Percentiles rank a stretch among this genome's conserved stretches.
These are phyloP conservation scores for Elsinoe arachidis DNA, from an alignment of 2,329 filamentous ascomycete genomes.

Conservation along the genomic window DNA sequence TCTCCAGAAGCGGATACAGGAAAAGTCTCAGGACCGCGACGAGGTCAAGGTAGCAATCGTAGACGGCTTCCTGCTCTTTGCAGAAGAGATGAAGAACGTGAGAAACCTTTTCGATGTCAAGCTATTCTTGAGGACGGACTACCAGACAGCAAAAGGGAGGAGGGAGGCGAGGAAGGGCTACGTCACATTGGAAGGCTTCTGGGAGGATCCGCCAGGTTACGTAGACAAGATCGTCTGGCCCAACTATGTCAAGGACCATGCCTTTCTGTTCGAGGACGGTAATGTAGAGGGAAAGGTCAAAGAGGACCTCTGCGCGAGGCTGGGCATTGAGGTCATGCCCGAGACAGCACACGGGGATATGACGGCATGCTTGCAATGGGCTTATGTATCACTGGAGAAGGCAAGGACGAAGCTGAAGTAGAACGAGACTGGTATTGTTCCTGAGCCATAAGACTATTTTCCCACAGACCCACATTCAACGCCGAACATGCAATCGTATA, in stretches of 20 bases:
- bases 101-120: conserved; percentile 61
- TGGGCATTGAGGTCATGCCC: conserved; percentile 27
- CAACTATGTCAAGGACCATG: conserved; percentile 75
- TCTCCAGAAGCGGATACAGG: conserved; percentile 21
- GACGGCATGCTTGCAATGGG: conserved; percentile 32
- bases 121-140: conserved; percentile 66
- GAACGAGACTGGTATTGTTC: not conserved
- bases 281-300: conserved; percentile 54
- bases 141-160: conserved; percentile 53
- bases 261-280: conserved; percentile 65
- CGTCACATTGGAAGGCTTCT: conserved; percentile 77
- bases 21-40: conserved; percentile 9
- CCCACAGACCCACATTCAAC: not conserved
- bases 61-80: conserved; percentile 83
- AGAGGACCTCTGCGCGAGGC: conserved; percentile 29
- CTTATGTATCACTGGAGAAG: conserved; percentile 23
- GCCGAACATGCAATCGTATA: not conserved
- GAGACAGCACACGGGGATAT: conserved; percentile 23
- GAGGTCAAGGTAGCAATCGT: conserved; percentile 55
- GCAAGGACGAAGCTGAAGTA: too few species aligned
- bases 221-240: conserved; percentile 95
- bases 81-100: conserved; percentile 45
- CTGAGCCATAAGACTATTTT: not conserved
- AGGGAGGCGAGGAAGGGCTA: conserved; percentile 65
- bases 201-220: conserved; percentile 88